Evolutionary conservation across 2,329 filamentous ascomycete genomes (phyloP).

Genomic region (Nectriaceae sp.): DNA sequence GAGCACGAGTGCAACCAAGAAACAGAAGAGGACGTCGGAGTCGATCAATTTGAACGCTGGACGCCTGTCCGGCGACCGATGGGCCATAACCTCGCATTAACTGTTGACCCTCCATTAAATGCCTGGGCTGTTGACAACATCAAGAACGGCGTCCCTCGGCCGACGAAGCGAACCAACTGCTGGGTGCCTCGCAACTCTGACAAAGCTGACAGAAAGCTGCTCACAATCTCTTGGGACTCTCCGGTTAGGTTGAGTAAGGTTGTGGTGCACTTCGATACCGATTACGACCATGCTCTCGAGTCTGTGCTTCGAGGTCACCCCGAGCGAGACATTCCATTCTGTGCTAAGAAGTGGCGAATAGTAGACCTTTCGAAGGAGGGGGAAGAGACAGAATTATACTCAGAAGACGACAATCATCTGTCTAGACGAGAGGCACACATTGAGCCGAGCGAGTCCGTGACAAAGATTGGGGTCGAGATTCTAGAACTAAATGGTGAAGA

Average conservation of each 20-base stretch:
- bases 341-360: conserved; percentile 25
- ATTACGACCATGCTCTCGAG: conserved; percentile 27
- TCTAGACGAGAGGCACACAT: conserved; percentile 20
- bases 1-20: conserved; percentile 27
- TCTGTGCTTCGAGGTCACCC: conserved; percentile 27
- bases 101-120: conserved; percentile 13
- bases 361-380: conserved; percentile 17
- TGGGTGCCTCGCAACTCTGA: conserved; percentile 16
- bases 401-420: conserved; percentile 20
- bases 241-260: conserved; percentile 13
- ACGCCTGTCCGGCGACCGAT: conserved; percentile 26
- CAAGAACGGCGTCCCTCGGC: conserved; percentile 21
- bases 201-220: conserved; percentile 4
- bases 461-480: conserved; percentile 21
- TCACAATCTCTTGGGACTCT: conserved; percentile 14
- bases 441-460: conserved; percentile 3
- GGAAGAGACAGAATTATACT: conserved; percentile 19
- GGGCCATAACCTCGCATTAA: conserved; percentile 26
- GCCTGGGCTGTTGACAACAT: conserved; percentile 19
- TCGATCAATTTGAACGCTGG: conserved; percentile 27
- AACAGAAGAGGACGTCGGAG: conserved; percentile 22
- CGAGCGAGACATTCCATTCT: conserved; percentile 25
- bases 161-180: conserved; percentile 26
- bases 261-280: conserved; percentile 27
- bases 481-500: conserved; percentile 22